phyloP scores from a whole-genome alignment of 2,329 filamentous ascomycete genomes.

The Scytalidium lignicola region DNA sequence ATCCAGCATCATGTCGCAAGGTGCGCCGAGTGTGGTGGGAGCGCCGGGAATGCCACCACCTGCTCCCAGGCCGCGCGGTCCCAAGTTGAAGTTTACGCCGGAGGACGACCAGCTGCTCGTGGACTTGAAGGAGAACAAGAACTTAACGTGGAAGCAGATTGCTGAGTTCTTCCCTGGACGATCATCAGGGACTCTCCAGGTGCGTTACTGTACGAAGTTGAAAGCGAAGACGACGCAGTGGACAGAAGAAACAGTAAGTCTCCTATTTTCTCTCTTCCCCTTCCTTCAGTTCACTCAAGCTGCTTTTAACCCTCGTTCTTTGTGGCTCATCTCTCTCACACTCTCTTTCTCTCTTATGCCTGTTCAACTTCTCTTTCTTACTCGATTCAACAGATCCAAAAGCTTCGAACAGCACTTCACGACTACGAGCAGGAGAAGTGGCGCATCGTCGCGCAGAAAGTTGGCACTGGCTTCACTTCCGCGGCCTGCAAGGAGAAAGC shows the following conservation, averaged over 20 bases:
- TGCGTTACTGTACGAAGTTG: slow-evolving; percentile 90
- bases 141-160: slow-evolving; percentile 95
- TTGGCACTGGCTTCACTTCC: slow-evolving; percentile 84
- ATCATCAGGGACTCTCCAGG: slow-evolving; percentile 85
- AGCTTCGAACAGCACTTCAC: slow-evolving; percentile 69
- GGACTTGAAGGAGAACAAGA: slow-evolving; percentile 90
- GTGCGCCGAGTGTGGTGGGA: slow-evolving; percentile 80
- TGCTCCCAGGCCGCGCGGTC: slow-evolving; percentile 73
- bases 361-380: slow-evolving; percentile 18
- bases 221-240: slow-evolving; percentile 91
- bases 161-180: slow-evolving; percentile 91
- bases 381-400: slow-evolving; percentile 55
- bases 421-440: slow-evolving; percentile 91
- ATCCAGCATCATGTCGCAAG: slow-evolving; percentile 41
- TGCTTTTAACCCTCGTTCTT: too few species aligned
- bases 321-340: too few species aligned
- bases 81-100: slow-evolving; percentile 89
- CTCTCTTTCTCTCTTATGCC: slow-evolving; percentile 9
- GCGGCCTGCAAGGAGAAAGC: slow-evolving; percentile 70
- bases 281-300: too few species aligned
- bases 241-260: slow-evolving; percentile 84
- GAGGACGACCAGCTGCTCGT: slow-evolving; percentile 86
- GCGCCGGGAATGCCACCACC: slow-evolving; percentile 82
- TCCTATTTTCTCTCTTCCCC: too few species aligned
- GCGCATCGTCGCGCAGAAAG: slow-evolving; percentile 86